These are phyloP conservation scores for Rhodotorula sp. DNA, from an alignment of 1,284 basidiomycete genomes.

Conservation along the genomic window DNA sequence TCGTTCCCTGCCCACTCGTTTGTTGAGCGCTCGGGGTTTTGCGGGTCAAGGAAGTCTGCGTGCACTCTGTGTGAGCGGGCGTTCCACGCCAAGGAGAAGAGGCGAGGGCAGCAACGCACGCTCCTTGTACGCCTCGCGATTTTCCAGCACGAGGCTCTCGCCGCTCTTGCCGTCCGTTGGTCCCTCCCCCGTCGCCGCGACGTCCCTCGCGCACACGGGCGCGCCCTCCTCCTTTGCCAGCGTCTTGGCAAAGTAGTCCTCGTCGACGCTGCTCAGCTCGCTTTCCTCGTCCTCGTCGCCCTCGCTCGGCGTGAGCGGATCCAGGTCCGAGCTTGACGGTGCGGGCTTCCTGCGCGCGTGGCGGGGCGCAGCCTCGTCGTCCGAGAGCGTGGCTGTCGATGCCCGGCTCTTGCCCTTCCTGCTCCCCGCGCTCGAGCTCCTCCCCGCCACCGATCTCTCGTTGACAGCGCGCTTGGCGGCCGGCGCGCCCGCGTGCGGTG, in stretches of 20 bases:
- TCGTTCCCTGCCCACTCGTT: constrained; percentile 34
- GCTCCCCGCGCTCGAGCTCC: background rate
- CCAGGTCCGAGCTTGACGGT: constrained; percentile 3
- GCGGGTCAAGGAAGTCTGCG: constrained; percentile 36
- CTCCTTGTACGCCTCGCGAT: constrained; percentile 20
- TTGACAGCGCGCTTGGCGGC: background rate
- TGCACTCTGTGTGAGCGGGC: background rate
- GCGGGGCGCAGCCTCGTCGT: background rate
- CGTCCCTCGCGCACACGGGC: constrained; percentile 13
- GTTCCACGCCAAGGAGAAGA: background rate
- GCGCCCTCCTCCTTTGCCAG: constrained; percentile 11
- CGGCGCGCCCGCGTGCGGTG: background rate
- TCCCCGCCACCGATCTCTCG: background rate
- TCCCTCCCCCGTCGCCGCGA: constrained; percentile 1
- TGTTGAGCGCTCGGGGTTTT: constrained; percentile 8
- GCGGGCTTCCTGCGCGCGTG: background rate
- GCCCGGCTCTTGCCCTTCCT: background rate
- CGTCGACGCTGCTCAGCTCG: constrained; percentile 25
- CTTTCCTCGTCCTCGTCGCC: constrained; percentile 14
- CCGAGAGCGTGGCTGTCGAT: background rate
- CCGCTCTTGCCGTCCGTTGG: constrained; percentile 6
- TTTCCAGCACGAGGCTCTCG: constrained; percentile 23
- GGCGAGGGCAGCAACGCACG: constrained; percentile 18
- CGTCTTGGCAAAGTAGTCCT: constrained; percentile 20
- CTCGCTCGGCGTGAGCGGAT: constrained; percentile 6